Evolutionary conservation across 345 rosid species (phyloP), one percentile per base, ranked within the genome.

Genomic region (Arabidopsis suecica): DNA sequence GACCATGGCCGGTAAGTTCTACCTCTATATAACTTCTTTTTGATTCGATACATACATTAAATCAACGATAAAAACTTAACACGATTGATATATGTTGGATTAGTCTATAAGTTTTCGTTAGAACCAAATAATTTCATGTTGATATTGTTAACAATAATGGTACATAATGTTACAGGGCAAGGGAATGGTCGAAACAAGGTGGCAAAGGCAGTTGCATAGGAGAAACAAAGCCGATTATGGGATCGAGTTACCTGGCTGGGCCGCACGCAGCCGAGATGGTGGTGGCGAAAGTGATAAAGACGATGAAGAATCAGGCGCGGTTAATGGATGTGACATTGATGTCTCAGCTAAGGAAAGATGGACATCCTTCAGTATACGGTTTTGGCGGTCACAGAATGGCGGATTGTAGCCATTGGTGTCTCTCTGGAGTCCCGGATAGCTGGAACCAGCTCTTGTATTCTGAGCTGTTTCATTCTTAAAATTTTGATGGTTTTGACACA

Each of bases 161-260:
- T 8, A 23, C 6, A 30, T 18, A 10, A n/a, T 18, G 16, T 36
- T 47, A 60, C 76, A 93, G 97, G 64, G 77, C 85, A 73, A 71
- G 23, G 1, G 89, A 89, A 0, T 93, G 97, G 97, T 86, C 82
- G 11, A 72, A 84, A n/a, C 37, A 83, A 9, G 70, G 38, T 12
- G 67, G 59, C 10, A 80, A 23, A 36, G 78, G 78, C 1, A 74
- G 61, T 45, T 93, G 98, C 34, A 47, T 53, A 5, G 84, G 81
- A 41, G 84, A 84, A 74, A 85, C 59, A 14, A 47, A 64, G 36
- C 91, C 96, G 0, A 5, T 76, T 2, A 33, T 4, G 2, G 88
- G 84, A 45, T 25, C 61, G 0, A 70, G 3, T 0, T 85, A 88
- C 30, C 81, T 75, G 3, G 90, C 77, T 9, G 86, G 89, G 3